A percentile compares a stretch with the other conserved stretches of the same genome.
phyloP scores from a whole-genome alignment of 2,329 filamentous ascomycete genomes.

The Cytospora schulzeri region DNA sequence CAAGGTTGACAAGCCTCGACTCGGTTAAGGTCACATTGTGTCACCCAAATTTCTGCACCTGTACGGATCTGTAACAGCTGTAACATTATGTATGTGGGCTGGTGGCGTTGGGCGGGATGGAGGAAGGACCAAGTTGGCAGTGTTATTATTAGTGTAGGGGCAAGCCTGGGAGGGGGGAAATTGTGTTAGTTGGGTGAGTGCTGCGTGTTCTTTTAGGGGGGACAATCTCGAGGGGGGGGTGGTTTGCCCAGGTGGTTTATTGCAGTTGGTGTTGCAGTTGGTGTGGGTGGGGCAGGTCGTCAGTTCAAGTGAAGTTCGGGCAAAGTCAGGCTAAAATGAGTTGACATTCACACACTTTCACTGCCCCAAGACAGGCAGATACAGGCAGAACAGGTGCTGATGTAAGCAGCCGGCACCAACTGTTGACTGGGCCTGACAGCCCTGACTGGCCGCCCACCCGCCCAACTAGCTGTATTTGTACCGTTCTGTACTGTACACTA shows the following conservation, averaged over 20 bases:
- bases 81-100: neutral
- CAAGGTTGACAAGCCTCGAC: constrained; percentile 18
- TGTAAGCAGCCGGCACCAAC: neutral
- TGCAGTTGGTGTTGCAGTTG: neutral
- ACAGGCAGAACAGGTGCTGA: neutral
- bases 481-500: too few species aligned
- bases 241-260: neutral
- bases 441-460: constrained; percentile 4
- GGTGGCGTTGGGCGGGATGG: neutral
- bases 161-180: too few species aligned
- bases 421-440: neutral
- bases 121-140: neutral
- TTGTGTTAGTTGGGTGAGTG: too few species aligned
- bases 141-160: neutral
- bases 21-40: neutral
- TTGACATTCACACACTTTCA: neutral
- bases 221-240: too few species aligned
- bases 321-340: constrained; percentile 8
- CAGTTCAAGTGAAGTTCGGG: neutral
- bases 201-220: too few species aligned
- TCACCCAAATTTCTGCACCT: neutral
- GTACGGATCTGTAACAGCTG: neutral
- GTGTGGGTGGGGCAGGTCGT: neutral
- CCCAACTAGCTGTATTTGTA: neutral
- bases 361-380: too few species aligned